These are phyloP conservation scores for Citrus sinensis DNA, from an alignment of 345 rosid species.

Conservation along the genomic window DVS_A1.0 CM039169.1:419001-419500, in stretches of 20 bases:
- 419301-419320: too few species aligned
- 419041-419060: slow-evolving; percentile 22
- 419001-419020: slow-evolving; percentile 7
- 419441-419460: not conserved
- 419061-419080: slow-evolving; percentile 15
- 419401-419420: not conserved
- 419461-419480: not conserved
- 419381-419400: not conserved
- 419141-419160: too few species aligned
- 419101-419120: slow-evolving; percentile 10
- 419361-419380: not conserved
- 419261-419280: too few species aligned
- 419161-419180: too few species aligned
- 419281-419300: too few species aligned
- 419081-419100: slow-evolving; percentile 4
- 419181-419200: not conserved
- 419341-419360: not conserved
- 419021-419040: slow-evolving; percentile 17
- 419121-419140: not conserved
- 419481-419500: not conserved
- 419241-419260: too few species aligned
- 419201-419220: not conserved
- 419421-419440: not conserved
- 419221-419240: too few species aligned
- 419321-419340: too few species aligned